Conservation (phyloP, 208 protist genomes). For the Trypanosoma melophagium region DNA sequence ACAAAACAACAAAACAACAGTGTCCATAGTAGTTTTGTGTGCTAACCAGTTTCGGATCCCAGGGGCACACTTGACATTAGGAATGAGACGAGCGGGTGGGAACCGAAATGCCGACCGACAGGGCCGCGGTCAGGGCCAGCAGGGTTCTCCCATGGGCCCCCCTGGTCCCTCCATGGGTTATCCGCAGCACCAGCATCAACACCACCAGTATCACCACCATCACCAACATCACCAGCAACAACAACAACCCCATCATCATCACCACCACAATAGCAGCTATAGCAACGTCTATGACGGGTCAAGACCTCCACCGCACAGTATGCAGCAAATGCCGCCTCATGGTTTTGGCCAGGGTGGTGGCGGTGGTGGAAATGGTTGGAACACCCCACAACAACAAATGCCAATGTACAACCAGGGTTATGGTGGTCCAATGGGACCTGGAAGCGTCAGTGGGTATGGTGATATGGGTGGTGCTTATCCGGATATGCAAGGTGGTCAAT, state of each 20-base stretch:
- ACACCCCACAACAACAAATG: constrained; percentile 35
- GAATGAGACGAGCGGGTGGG: constrained; percentile 22
- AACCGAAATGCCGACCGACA: constrained; percentile 23
- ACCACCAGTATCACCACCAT: constrained; percentile 29
- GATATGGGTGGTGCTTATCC: constrained; percentile 21
- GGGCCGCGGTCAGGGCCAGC: constrained; percentile 26
- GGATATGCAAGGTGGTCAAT: constrained; percentile 23
- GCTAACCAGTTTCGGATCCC: constrained; percentile 2
- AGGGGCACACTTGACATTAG: constrained; percentile 15
- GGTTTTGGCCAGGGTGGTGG: constrained; percentile 28
- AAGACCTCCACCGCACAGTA: constrained; percentile 17
- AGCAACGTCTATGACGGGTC: constrained; percentile 29
- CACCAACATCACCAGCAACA: constrained; percentile 26
- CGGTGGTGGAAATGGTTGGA: constrained; percentile 27
- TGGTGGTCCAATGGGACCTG: constrained; percentile 28
- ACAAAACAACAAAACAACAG: too few species aligned
- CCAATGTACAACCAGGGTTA: constrained; percentile 45
- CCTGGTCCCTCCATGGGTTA: constrained; percentile 23
- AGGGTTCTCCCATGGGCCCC: constrained; percentile 26
- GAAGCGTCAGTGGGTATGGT: constrained; percentile 11
- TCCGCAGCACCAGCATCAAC: constrained; percentile 23
- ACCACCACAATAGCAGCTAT: constrained; percentile 33
- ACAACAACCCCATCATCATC: constrained; percentile 22
- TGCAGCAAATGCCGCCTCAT: constrained; percentile 28
- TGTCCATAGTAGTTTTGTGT: constrained; percentile 15